A percentile compares a stretch with the other conserved stretches of the same genome.
Evolutionary conservation across 2,329 filamentous ascomycete genomes (phyloP).

Genomic region (Cladobotryum protrusum): DNA sequence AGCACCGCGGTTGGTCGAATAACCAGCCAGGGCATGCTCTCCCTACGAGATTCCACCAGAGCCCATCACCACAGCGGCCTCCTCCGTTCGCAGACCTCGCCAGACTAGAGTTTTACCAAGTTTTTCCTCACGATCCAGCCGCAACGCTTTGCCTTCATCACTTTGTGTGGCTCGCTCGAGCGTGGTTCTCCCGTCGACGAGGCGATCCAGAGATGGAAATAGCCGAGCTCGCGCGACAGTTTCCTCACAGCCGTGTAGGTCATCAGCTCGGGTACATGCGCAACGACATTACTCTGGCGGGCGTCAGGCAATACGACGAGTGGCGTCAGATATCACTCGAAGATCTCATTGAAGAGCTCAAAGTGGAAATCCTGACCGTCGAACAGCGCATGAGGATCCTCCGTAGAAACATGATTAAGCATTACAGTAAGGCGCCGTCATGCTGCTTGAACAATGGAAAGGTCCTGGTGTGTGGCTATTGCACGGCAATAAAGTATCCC

Average conservation of each 20-base stretch:
- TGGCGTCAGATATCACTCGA: not conserved
- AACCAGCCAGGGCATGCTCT: no score
- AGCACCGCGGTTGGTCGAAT: no score
- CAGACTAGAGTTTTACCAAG: conserved; percentile 9
- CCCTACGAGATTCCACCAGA: not conserved
- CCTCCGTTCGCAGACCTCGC: conserved; percentile 1
- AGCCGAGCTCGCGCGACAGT: not conserved
- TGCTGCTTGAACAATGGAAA: not conserved
- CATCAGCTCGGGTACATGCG: not conserved
- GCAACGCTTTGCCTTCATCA: conserved; percentile 4
- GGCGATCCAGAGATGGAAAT: conserved; percentile 1
- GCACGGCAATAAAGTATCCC: not conserved
- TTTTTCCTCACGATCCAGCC: conserved; percentile 4
- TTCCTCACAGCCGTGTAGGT: not conserved
- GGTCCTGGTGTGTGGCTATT: not conserved
- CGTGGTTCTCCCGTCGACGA: not conserved
- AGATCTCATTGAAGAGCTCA: not conserved
- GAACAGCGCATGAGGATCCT: not conserved
- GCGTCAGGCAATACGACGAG: not conserved
- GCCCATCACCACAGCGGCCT: not conserved
- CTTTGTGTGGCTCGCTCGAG: conserved; percentile 3
- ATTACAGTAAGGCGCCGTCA: not conserved
- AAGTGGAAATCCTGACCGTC: not conserved
- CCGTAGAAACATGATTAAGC: not conserved
- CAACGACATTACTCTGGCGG: not conserved